phyloP scores from a whole-genome alignment of 805 yeast species.

The Spencermartinsiella europaea region DNA sequence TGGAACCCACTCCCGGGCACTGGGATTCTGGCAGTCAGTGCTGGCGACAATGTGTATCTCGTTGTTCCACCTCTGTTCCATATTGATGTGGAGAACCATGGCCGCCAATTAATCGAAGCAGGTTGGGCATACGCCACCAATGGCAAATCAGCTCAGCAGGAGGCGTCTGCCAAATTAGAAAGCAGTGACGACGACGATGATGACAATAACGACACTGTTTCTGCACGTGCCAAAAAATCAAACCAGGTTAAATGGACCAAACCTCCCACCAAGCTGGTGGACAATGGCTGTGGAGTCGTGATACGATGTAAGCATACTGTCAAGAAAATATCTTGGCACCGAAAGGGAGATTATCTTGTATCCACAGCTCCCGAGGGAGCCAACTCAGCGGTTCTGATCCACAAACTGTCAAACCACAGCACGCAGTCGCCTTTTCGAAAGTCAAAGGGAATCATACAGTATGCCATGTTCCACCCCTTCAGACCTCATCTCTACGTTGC shows the following conservation, averaged over 20 bases:
- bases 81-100: slow-evolving; percentile 74
- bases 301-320: slow-evolving; percentile 61
- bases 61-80: slow-evolving; percentile 91
- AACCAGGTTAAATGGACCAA: slow-evolving; percentile 78
- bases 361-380: slow-evolving; percentile 94
- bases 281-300: slow-evolving; percentile 65
- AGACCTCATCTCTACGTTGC: slow-evolving; percentile 91
- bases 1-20: slow-evolving; percentile 81
- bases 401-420: slow-evolving; percentile 88
- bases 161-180: slow-evolving; percentile 29
- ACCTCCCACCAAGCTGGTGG: slow-evolving; percentile 58
- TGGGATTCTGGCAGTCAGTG: slow-evolving; percentile 80
- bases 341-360: slow-evolving; percentile 95
- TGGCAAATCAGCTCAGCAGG: slow-evolving; percentile 17
- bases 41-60: slow-evolving; percentile 73
- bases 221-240: slow-evolving; percentile 28
- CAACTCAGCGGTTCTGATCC: slow-evolving; percentile 83
- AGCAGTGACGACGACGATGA: slow-evolving; percentile 32
- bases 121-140: slow-evolving; percentile 80
- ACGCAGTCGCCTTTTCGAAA: slow-evolving; percentile 94
- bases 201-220: slow-evolving; percentile 32
- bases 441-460: slow-evolving; percentile 90
- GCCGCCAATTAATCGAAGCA: slow-evolving; percentile 71
- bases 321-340: slow-evolving; percentile 88
- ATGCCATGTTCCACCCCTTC: slow-evolving; percentile 95